Evolutionary conservation across 352 stramenopile genomes (phyloP).

Genomic region (Phytophthora tubulina): DNA sequence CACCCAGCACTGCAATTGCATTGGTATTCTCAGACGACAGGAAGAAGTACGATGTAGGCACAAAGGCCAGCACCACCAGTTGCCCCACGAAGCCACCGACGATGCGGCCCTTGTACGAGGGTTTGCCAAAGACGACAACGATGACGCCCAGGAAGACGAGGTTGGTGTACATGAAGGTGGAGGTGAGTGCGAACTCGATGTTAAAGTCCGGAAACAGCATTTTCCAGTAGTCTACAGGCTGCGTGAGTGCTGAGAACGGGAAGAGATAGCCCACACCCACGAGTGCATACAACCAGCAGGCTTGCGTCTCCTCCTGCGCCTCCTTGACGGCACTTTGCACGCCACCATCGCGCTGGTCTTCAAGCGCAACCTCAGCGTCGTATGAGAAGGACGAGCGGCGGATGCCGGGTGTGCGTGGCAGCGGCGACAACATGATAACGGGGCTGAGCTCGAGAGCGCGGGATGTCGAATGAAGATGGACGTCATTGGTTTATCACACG

Average conservation of each 20-base stretch:
- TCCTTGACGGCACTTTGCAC: slow-evolving; percentile 42
- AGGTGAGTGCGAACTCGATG: slow-evolving; percentile 89
- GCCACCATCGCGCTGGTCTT: slow-evolving; percentile 40
- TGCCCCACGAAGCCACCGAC: slow-evolving; percentile 85
- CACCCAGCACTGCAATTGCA: slow-evolving; percentile 67
- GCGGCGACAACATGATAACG: slow-evolving; percentile 67
- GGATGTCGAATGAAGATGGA: slow-evolving; percentile 18
- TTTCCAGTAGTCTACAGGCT: slow-evolving; percentile 92
- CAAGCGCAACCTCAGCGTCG: slow-evolving; percentile 40
- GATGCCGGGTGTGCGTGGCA: slow-evolving; percentile 59
- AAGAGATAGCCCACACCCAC: slow-evolving; percentile 88
- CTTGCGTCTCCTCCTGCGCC: slow-evolving; percentile 56
- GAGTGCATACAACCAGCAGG: slow-evolving; percentile 75
- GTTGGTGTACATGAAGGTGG: slow-evolving; percentile 89
- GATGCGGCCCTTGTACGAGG: slow-evolving; percentile 78
- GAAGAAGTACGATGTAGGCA: slow-evolving; percentile 85
- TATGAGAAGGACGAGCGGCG: slow-evolving; percentile 46
- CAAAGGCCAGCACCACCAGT: slow-evolving; percentile 73
- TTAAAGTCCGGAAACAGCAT: slow-evolving; percentile 89
- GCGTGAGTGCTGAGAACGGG: slow-evolving; percentile 88
- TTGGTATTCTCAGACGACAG: slow-evolving; percentile 74
- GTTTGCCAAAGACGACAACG: slow-evolving; percentile 67
- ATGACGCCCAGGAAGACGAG: slow-evolving; percentile 70
- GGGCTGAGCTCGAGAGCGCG: neutral
- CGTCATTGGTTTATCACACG: slow-evolving; percentile 11